These are phyloP conservation scores for Aspergillus neotritici DNA, from an alignment of 2,329 filamentous ascomycete species.

Conservation along the genomic window DNA sequence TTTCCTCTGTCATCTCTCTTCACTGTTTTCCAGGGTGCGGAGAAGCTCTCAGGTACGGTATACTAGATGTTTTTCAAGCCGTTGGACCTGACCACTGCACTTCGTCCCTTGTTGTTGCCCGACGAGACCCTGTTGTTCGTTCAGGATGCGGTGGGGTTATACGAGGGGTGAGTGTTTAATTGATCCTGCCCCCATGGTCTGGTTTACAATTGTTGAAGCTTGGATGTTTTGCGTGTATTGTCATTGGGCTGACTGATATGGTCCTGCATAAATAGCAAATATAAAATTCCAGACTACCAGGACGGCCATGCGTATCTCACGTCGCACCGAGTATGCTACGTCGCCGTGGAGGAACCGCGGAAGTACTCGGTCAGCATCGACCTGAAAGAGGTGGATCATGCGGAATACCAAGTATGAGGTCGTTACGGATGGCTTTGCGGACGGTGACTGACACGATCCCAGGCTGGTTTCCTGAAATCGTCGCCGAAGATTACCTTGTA, in stretches of 20 bases:
- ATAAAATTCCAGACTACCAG: constrained; percentile 88
- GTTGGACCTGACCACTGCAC: constrained; percentile 90
- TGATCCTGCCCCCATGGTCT: constrained; percentile 5
- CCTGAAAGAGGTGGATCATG: constrained; percentile 82
- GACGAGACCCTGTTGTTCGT: constrained; percentile 96
- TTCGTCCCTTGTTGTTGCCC: constrained; percentile 83
- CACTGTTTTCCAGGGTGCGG: constrained; percentile 8
- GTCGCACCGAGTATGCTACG: constrained; percentile 90
- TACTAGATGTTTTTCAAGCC: constrained; percentile 96
- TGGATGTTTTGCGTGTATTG: neutral
- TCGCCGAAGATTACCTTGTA: constrained; percentile 88
- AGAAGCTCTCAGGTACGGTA: constrained; percentile 17
- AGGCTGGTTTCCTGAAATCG: constrained; percentile 90
- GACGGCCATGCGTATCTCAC: constrained; percentile 96
- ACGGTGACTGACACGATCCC: constrained; percentile 15
- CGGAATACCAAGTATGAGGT: constrained; percentile 72
- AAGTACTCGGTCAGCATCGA: constrained; percentile 80
- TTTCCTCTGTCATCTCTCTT: constrained; percentile 9
- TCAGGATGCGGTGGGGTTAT: constrained; percentile 93
- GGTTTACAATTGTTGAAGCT: too few relatives aligned
- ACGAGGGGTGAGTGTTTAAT: constrained; percentile 71
- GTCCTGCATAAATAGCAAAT: constrained; percentile 59
- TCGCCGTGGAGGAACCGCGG: constrained; percentile 80
- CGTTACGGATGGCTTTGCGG: constrained; percentile 1
- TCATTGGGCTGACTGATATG: constrained; percentile 12